phyloP scores from a whole-genome alignment of 2,329 filamentous ascomycete species.

The Aspergillus clavatus region DNA sequence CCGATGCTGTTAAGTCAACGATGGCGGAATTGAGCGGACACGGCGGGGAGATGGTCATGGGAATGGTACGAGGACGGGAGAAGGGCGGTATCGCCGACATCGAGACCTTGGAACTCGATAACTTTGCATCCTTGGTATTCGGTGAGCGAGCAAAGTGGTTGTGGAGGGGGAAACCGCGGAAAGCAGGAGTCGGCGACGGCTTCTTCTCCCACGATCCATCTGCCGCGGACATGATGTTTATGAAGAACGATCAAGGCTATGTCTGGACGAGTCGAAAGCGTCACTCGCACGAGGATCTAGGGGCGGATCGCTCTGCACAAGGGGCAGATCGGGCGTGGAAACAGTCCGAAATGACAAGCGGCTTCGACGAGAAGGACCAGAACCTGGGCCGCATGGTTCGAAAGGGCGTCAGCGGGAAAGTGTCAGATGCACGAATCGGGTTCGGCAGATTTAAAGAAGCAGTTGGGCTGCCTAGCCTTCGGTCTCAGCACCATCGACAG shows the following conservation, averaged over 20 bases:
- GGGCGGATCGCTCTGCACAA: slow-evolving; percentile 25
- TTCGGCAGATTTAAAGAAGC: slow-evolving; percentile 82
- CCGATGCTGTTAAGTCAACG: slow-evolving; percentile 88
- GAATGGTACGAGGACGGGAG: slow-evolving; percentile 82
- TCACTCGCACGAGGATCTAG: slow-evolving; percentile 37
- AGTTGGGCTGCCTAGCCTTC: slow-evolving; percentile 53
- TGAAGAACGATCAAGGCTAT: slow-evolving; percentile 44
- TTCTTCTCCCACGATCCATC: slow-evolving; percentile 29
- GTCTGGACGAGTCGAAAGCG: slow-evolving; percentile 42
- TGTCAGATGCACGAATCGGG: slow-evolving; percentile 75
- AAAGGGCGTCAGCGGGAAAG: slow-evolving; percentile 73
- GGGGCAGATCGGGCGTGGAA: slow-evolving; percentile 30
- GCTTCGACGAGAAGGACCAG: slow-evolving; percentile 38
- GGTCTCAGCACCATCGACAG: slow-evolving; percentile 38
- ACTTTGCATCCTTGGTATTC: slow-evolving; percentile 69
- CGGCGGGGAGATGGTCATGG: slow-evolving; percentile 88
- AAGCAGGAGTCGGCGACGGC: slow-evolving; percentile 42
- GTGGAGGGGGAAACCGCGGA: slow-evolving; percentile 84
- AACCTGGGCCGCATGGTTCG: slow-evolving; percentile 62
- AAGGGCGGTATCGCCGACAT: slow-evolving; percentile 88
- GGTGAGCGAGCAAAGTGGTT: slow-evolving; percentile 89
- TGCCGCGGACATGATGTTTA: slow-evolving; percentile 41
- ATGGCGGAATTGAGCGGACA: slow-evolving; percentile 91
- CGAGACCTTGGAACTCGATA: slow-evolving; percentile 85
- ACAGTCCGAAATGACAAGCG: slow-evolving; percentile 22